Base-by-base conservation (phyloP, 176 grass and related monocot species). In the Triticum timopheevii region DNA sequence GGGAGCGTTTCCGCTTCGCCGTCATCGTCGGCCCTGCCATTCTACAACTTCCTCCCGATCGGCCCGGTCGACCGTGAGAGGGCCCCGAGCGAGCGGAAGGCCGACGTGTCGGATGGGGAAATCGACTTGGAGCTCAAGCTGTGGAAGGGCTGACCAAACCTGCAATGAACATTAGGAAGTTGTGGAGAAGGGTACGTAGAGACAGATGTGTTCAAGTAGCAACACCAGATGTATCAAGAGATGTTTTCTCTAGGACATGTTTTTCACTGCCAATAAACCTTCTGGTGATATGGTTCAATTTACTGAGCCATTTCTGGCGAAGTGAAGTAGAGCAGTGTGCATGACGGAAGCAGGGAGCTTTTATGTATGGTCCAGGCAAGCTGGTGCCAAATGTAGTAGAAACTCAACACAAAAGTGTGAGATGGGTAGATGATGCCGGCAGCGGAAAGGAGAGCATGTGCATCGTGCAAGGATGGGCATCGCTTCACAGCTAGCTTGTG, bases 51-150 rank as follows among this genome's bases (percentile, higher is more conserved):
- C 89, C 77, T 96, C 78, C 94, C 94, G 0, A 47, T 82, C 30
- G 73, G 89, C 6, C 91, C 89, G 0, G 85, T 87, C 59, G 61
- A 73, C 76, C 77, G 39, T 16, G 89, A 96, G 59, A 91, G 83
- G 19, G 10, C 87, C 52, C 61, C 76, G 9, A 67, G 35, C 58
- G 87, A 90, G 77, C 74, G 44, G 66, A 87, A 75, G 77, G 47
- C 39, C 49, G 77, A 84, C 38, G 40, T 65, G 66, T 76, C 88
- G 0, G 91, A 96, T 4, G 84, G 56, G 36, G 78, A 45, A 5
- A 63, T 96, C 85, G 94, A 96, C 83, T 75, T 96, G 30, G 92
- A 90, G n/a, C 88, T 96, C 78, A 93, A 89, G 62, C 91, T 96
- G 1, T 93, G 88, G 85, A 91, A 73, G 35, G 63, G 74, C 13